phyloP scores from a whole-genome alignment of 305 asterid species.

The Plantago coronopus region DNA sequence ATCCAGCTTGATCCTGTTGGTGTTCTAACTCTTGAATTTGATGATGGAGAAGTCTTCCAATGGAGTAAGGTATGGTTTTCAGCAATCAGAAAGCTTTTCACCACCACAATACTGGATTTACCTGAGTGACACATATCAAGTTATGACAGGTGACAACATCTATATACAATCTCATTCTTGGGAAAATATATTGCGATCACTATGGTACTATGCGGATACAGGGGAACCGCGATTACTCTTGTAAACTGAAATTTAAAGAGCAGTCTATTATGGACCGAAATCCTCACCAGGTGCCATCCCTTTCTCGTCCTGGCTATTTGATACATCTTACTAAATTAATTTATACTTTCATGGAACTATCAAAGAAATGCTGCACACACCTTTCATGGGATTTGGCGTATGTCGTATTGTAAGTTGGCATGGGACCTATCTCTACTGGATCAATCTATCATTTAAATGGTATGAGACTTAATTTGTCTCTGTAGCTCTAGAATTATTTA shows the following conservation, averaged over 20 bases:
- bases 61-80: constrained; percentile 75
- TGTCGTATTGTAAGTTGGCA: too few species aligned
- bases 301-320: constrained; percentile 13
- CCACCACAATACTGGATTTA: constrained; percentile 2
- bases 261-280: constrained; percentile 91
- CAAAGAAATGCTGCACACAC: too few species aligned
- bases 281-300: constrained; percentile 79
- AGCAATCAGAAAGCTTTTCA: constrained; percentile 10
- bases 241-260: constrained; percentile 94
- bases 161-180: constrained; percentile 90
- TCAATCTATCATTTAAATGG: too few species aligned
- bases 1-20: constrained; percentile 96
- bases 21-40: constrained; percentile 72
- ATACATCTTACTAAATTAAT: too few species aligned
- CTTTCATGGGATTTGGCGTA: too few species aligned
- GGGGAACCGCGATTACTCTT: constrained; percentile 67
- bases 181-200: constrained; percentile 89
- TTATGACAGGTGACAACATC: constrained; percentile 82
- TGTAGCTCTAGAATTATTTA: too few species aligned
- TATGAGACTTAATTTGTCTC: too few species aligned
- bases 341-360: too few species aligned
- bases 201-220: constrained; percentile 90
- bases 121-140: constrained; percentile 22
- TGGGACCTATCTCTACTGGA: too few species aligned
- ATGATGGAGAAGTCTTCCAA: constrained; percentile 88